Base-by-base conservation (phyloP, 1,284 basidiomycete species). In the Meira nashicola region DNA sequence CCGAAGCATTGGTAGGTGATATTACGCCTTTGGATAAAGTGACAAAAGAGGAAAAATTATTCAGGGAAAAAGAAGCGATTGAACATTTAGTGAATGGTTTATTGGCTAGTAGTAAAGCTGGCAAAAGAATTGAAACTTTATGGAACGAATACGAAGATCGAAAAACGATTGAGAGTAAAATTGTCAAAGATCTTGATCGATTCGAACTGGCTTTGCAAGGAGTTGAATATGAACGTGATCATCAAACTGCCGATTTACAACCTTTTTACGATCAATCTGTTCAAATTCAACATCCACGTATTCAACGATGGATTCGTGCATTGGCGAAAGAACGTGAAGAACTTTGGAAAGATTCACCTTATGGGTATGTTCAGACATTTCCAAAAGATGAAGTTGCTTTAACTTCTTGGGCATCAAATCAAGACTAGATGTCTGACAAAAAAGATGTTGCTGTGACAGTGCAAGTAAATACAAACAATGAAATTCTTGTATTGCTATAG, bases 141-240 rank as follows among this genome's bases (percentile, higher is more conserved):
- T 97, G 90, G 89, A 81, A 87, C 88, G 94, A 98, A 81, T 97
- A 97, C 74, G 94, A 98, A 81, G 86, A 85, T 44, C 84, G 89
- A 3, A 73, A 84, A 70, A 89, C 89, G 0, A 80, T 85, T 10
- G 94, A 97, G 79, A 89, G 92, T 0, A 86, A 83, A 66, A 89
- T 96, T 67, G 93, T 97, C 60, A 97, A 98, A 83, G 92, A 98
- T 78, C 83, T 97, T 11, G 94, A 98, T 78, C 83, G 91, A 11
- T 87, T 96, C 62, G 94, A 98, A 79, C 88, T 98, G 83, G 89
- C 89, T 2, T 82, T 89, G 9, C 83, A 84, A 72, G 82, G 80
- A 0, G 79, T 82, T 39, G 83, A 84, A 70, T 84, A 78, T 48
- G 76, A 78, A 54, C 46, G 64, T 7, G 54, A 46, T 38, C 59